Conservation (phyloP, 495 filamentous ascomycete genomes). For the Halenospora varia region DNA sequence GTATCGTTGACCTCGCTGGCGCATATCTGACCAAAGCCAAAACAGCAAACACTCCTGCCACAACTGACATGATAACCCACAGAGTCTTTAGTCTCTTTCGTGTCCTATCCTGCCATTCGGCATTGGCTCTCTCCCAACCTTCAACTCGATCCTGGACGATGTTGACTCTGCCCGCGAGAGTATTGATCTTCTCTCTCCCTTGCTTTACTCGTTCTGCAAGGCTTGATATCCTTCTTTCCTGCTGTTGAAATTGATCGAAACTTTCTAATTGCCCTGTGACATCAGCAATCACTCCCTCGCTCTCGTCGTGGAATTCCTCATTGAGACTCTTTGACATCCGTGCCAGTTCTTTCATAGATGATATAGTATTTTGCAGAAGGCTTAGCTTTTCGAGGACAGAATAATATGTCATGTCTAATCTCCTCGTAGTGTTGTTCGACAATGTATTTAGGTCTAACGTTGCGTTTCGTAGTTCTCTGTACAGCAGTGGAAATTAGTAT, state of each 20-base stretch:
- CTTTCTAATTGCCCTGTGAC: conserved; percentile 60
- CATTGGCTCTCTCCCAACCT: conserved; percentile 66
- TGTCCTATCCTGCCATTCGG: conserved; percentile 67
- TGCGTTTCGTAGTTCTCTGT: conserved; percentile 29
- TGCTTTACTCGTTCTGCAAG: conserved; percentile 61
- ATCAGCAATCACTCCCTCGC: conserved; percentile 55
- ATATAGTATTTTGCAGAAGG: conserved; percentile 62
- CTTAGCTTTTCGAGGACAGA: conserved; percentile 74
- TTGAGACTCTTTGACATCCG: conserved; percentile 57
- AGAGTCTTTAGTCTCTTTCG: conserved; percentile 57
- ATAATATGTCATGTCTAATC: conserved; percentile 85
- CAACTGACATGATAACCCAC: conserved; percentile 48
- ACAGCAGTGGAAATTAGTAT: background rate
- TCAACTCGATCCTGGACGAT: conserved; percentile 61
- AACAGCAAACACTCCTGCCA: conserved; percentile 42
- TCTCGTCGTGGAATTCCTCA: conserved; percentile 57
- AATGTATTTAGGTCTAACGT: conserved; percentile 39
- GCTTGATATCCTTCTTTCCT: conserved; percentile 60
- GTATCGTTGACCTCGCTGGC: conserved; percentile 3
- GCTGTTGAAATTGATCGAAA: conserved; percentile 65
- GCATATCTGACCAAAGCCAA: conserved; percentile 30
- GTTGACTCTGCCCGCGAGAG: conserved; percentile 63
- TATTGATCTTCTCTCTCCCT: conserved; percentile 58
- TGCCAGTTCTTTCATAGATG: conserved; percentile 66
- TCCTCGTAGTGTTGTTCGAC: conserved; percentile 56